phyloP scores from a whole-genome alignment of 768 basidiomycete species.

The Mycena indigotica region DNA sequence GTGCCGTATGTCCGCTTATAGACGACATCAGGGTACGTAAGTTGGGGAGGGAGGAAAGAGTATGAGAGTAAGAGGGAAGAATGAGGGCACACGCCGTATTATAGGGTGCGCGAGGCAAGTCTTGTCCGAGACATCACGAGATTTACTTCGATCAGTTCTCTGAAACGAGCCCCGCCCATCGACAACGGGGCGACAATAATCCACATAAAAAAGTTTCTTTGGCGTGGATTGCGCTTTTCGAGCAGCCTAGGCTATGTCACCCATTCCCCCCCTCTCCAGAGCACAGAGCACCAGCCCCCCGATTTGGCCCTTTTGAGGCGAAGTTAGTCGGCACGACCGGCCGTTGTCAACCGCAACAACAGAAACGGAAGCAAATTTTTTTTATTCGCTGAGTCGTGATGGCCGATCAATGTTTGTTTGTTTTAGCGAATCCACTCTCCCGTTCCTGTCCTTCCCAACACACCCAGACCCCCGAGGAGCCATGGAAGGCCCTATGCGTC shows the following conservation, averaged over 20 bases:
- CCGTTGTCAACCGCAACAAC: background rate
- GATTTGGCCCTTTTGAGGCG: no score
- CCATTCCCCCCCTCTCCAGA: no score
- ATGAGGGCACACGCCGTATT: conserved; percentile 25
- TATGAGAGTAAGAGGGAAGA: conserved; percentile 52
- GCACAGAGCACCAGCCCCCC: no score
- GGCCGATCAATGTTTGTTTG: conserved; percentile 1
- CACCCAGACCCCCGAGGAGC: background rate
- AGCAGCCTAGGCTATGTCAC: no score
- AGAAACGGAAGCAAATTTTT: conserved; percentile 2
- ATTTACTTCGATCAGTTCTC: background rate
- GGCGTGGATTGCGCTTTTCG: no score
- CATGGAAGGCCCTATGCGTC: background rate
- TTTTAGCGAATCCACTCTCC: background rate
- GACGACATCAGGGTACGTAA: conserved; percentile 67
- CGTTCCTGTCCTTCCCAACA: no score
- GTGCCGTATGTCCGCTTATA: conserved; percentile 56
- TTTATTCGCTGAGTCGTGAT: background rate
- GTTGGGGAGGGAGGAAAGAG: conserved; percentile 46
- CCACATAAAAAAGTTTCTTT: background rate
- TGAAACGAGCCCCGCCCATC: background rate
- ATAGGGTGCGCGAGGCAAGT: conserved; percentile 23
- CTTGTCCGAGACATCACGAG: no score
- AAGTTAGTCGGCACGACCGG: conserved; percentile 2
- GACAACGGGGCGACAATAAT: background rate